Evolutionary conservation across 345 rosid species (phyloP).

Genomic region (Toxicodendron radicans): DNA sequence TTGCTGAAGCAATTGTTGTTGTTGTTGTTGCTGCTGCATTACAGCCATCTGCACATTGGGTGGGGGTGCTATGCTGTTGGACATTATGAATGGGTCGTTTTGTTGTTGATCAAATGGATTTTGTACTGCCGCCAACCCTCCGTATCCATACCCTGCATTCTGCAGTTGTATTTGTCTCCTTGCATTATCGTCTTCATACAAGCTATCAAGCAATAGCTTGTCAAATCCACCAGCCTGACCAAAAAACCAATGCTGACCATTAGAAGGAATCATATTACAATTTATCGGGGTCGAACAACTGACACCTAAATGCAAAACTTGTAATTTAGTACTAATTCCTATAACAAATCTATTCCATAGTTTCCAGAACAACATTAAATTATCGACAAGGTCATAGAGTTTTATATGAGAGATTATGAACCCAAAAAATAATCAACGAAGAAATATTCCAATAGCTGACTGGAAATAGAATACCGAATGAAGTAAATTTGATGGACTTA

Average conservation of each 20-base stretch:
- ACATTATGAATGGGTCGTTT: constrained; percentile 70
- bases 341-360: neutral
- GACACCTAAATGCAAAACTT: neutral
- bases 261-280: neutral
- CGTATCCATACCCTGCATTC: constrained; percentile 76
- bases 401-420: neutral
- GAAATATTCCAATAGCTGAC: neutral
- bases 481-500: neutral
- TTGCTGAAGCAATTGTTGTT: constrained; percentile 45
- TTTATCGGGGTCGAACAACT: neutral
- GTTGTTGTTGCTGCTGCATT: constrained; percentile 54
- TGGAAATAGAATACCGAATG: neutral
- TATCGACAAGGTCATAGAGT: neutral
- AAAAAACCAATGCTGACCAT: neutral
- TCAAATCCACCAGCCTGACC: constrained; percentile 89
- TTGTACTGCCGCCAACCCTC: constrained; percentile 33
- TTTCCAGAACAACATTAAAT: neutral
- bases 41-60: constrained; percentile 82
- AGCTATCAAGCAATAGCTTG: constrained; percentile 76
- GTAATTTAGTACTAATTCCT: neutral
- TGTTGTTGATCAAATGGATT: constrained; percentile 66
- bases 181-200: constrained; percentile 79
- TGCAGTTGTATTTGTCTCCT: constrained; percentile 74
- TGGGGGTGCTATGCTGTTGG: constrained; percentile 69
- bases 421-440: neutral